Evolutionary conservation across 768 basidiomycete genomes (phyloP).

Genomic region (Pholiota microspora): DNA sequence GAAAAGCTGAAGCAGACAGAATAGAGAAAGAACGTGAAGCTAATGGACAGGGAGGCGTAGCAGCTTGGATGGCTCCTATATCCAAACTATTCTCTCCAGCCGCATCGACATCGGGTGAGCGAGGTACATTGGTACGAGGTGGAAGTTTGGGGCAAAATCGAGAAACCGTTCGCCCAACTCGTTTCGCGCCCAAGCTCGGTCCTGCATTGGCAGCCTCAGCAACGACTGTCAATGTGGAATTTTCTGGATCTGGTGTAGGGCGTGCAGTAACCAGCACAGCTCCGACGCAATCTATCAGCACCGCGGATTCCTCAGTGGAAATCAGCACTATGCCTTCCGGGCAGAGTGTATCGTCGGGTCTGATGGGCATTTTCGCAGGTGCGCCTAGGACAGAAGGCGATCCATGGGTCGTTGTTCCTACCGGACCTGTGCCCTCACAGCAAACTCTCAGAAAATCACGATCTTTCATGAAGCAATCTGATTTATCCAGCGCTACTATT

Average conservation of each 20-base stretch:
- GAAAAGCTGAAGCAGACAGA: slow-evolving; percentile 43
- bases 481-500: slow-evolving; percentile 19
- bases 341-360: slow-evolving; percentile 24
- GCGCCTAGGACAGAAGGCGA: slow-evolving; percentile 61
- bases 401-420: slow-evolving; percentile 72
- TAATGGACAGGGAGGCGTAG: slow-evolving; percentile 27
- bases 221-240: slow-evolving; percentile 96
- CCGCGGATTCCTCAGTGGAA: slow-evolving; percentile 10
- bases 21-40: slow-evolving; percentile 32
- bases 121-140: slow-evolving; percentile 11
- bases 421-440: slow-evolving; percentile 20
- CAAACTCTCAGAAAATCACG: slow-evolving; percentile 26
- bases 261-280: slow-evolving; percentile 39
- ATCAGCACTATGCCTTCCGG: slow-evolving; percentile 3
- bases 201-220: slow-evolving; percentile 86
- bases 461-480: slow-evolving; percentile 26
- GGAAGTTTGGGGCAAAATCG: slow-evolving; percentile 1
- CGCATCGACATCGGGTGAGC: slow-evolving; percentile 15
- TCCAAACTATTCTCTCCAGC: slow-evolving; percentile 67
- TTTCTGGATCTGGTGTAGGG: slow-evolving; percentile 63
- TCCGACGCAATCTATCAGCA: slow-evolving; percentile 19
- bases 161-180: slow-evolving; percentile 28
- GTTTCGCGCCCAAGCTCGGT: slow-evolving; percentile 73
- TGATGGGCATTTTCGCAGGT: slow-evolving; percentile 93
- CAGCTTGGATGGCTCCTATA: slow-evolving; percentile 83